phyloP scores from a whole-genome alignment of 2,329 filamentous ascomycete genomes.

The Exserohilum turcica region DNA sequence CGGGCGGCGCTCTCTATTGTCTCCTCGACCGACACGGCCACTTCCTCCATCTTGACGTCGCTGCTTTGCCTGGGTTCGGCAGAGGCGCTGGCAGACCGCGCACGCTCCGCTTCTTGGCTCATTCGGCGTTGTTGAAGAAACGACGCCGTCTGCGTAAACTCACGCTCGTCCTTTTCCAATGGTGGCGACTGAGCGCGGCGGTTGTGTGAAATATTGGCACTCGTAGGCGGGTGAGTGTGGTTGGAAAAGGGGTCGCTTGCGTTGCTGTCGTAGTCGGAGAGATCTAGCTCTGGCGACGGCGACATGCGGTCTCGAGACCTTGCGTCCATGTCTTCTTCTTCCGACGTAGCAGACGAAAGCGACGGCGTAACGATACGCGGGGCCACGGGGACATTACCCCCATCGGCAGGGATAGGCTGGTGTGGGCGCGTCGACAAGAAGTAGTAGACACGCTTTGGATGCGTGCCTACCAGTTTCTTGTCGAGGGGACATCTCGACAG shows the following conservation, averaged over 20 bases:
- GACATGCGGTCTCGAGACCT: slow-evolving; percentile 71
- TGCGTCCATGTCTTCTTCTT: slow-evolving; percentile 67
- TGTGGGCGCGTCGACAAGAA: slow-evolving; percentile 88
- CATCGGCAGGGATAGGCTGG: slow-evolving; percentile 76
- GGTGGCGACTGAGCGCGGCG: slow-evolving; percentile 82
- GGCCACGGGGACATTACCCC: slow-evolving; percentile 56
- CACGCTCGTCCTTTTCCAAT: slow-evolving; percentile 90
- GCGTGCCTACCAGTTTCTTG: slow-evolving; percentile 89
- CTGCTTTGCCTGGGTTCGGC: slow-evolving; percentile 39
- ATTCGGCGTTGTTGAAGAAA: slow-evolving; percentile 69
- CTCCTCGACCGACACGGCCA: slow-evolving; percentile 48
- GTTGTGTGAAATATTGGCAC: slow-evolving; percentile 59
- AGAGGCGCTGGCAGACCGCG: slow-evolving; percentile 48
- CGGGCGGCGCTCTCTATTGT: slow-evolving; percentile 56
- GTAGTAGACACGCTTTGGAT: slow-evolving; percentile 95
- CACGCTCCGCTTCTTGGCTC: slow-evolving; percentile 49
- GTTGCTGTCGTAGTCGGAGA: slow-evolving; percentile 82
- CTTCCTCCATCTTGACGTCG: slow-evolving; percentile 47
- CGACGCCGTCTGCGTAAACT: slow-evolving; percentile 94
- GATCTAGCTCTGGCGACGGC: slow-evolving; percentile 89
- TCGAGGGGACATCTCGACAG: slow-evolving; percentile 82
- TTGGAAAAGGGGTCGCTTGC: slow-evolving; percentile 65
- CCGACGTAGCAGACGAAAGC: slow-evolving; percentile 77
- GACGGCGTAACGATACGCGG: slow-evolving; percentile 79
- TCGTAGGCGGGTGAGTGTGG: slow-evolving; percentile 49